phyloP scores from a whole-genome alignment of 805 yeast genomes.

The Wickerhamiella bombiphila region DNA sequence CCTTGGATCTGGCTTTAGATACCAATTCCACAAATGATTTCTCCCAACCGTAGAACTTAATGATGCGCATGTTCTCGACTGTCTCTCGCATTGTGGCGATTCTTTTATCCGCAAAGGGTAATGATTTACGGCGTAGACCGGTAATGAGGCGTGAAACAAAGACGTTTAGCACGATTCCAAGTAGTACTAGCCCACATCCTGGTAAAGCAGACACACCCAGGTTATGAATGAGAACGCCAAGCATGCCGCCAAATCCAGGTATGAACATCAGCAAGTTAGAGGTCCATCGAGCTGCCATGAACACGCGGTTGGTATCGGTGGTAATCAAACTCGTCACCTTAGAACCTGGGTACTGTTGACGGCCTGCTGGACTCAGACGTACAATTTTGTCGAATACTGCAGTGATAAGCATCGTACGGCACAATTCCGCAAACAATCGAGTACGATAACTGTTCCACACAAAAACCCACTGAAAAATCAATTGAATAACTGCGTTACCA shows the following conservation, averaged over 20 bases:
- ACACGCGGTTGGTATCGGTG: conserved; percentile 69
- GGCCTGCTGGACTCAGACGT: conserved; percentile 40
- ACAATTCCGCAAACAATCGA: conserved; percentile 52
- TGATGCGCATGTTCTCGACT: conserved; percentile 59
- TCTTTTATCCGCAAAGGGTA: conserved; percentile 57
- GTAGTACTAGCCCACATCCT: conserved; percentile 42
- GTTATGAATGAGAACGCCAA: conserved; percentile 49
- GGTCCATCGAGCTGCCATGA: conserved; percentile 28
- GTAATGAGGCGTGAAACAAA: conserved; percentile 38
- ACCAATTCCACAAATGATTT: conserved; percentile 51
- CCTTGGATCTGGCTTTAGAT: conserved; percentile 40
- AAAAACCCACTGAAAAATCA: conserved; percentile 33
- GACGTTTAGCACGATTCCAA: conserved; percentile 29
- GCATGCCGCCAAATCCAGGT: conserved; percentile 28
- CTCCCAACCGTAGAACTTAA: conserved; percentile 89
- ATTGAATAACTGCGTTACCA: conserved; percentile 47
- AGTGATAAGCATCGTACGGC: conserved; percentile 55
- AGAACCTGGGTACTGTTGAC: conserved; percentile 48
- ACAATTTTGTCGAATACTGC: conserved; percentile 58
- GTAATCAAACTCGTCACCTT: conserved; percentile 65
- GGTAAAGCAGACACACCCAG: conserved; percentile 61
- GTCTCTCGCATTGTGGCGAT: conserved; percentile 67
- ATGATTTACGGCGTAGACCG: conserved; percentile 40
- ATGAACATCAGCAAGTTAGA: conserved; percentile 11
- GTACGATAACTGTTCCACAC: conserved; percentile 53